Base-by-base conservation (phyloP, 2,329 filamentous ascomycete species). In the Endothia cerciana region DNA sequence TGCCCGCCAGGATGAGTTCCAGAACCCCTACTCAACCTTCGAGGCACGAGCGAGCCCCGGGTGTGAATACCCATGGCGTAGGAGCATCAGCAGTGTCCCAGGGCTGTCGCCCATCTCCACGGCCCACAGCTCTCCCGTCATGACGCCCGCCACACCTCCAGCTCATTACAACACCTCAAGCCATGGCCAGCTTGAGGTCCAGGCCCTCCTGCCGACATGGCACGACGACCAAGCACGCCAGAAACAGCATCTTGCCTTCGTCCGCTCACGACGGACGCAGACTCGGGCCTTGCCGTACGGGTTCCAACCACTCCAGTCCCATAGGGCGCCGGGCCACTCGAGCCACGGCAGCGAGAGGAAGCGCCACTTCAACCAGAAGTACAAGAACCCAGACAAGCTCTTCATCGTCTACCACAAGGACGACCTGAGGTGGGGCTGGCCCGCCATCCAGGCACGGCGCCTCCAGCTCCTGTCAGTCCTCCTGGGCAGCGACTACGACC, bases 341-440 rank as follows among this genome's bases (percentile, higher is more conserved):
- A 30, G n/a, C 45, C 28, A 17, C 38, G 38, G n/a, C 38, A 53
- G 30, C 28, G 43, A 62, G 40, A 62, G 58, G 47, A 45, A 57
- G 62, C 67, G 65, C 38, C 67, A 69, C 60, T 69, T 69, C 62
- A 69, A 69, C 36, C 65, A 67, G 19, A 62, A 64, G 56, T 69
- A 69, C 60, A 38, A 58, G n/a, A 61, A 28, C 40, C 59, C 62
- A 10, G 65, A 63, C 62, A 67, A 63, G 62, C 62, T 65, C 17
- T 67, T 69, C 47, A 69, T 69, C 59, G 53, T 69, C 28, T 67
- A 67, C 62, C 53, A 61, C 56, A 66, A 64, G 57, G 66, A 64
- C 33, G 66, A 68, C 66, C 62, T 62, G 30, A 57, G 55, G 64
- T 63, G 58, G 64, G 64, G 64, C 7, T 68, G 66, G 66, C 58